Evolutionary conservation across 371 early-diverging fungal species (phyloP).

Genomic region (Nematocida ausubeli): DNA sequence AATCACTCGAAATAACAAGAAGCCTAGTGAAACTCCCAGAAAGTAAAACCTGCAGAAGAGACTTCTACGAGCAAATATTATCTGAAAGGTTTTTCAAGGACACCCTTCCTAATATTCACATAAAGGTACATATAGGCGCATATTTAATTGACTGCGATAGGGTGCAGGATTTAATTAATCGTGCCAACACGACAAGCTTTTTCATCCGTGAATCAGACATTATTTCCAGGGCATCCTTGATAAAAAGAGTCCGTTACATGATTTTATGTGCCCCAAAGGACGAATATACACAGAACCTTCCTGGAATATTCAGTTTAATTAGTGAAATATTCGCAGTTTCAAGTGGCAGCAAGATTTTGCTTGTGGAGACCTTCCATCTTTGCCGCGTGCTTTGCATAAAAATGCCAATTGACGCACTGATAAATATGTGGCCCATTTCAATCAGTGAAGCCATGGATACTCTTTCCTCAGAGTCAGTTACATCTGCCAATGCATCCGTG

Average conservation of each 20-base stretch:
- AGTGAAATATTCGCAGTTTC: slow-evolving; percentile 30
- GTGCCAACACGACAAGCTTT: slow-evolving; percentile 55
- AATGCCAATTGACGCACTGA: slow-evolving; percentile 49
- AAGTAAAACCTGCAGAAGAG: slow-evolving; percentile 48
- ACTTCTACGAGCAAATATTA: slow-evolving; percentile 53
- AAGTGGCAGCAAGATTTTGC: not conserved
- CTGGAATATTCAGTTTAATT: slow-evolving; percentile 53
- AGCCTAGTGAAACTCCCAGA: not conserved
- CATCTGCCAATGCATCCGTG: not conserved
- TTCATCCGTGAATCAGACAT: slow-evolving; percentile 58
- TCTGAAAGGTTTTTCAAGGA: slow-evolving; percentile 59
- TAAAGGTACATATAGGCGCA: slow-evolving; percentile 51
- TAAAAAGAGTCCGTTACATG: slow-evolving; percentile 59
- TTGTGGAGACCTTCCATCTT: slow-evolving; percentile 49
- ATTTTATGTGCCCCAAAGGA: slow-evolving; percentile 51
- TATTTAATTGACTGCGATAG: slow-evolving; percentile 36
- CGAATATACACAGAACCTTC: slow-evolving; percentile 38
- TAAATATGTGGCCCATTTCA: slow-evolving; percentile 58
- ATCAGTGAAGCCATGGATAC: slow-evolving; percentile 48
- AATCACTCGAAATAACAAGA: slow-evolving; percentile 1
- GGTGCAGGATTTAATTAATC: slow-evolving; percentile 51
- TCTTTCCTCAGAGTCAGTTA: not conserved
- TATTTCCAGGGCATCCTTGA: slow-evolving; percentile 30
- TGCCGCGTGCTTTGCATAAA: slow-evolving; percentile 53
- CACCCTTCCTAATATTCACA: slow-evolving; percentile 32